phyloP scores from a whole-genome alignment of 129 eudicot species.

The Pseudognaphalium luteoalbum region DNA sequence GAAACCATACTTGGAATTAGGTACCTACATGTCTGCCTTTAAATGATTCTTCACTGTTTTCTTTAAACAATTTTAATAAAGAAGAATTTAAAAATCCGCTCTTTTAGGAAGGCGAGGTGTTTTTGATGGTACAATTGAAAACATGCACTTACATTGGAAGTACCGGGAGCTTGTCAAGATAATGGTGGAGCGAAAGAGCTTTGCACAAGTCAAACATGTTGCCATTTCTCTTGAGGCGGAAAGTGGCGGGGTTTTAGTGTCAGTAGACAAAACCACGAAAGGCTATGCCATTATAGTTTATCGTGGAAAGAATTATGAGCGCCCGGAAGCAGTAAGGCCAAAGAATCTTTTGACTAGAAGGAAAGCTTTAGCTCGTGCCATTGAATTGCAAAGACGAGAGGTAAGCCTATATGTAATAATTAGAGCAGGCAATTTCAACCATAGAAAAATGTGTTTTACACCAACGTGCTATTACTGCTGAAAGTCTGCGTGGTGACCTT shows the following conservation, averaged over 20 bases:
- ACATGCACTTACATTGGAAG: conserved; percentile 97
- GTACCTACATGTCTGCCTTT: conserved; percentile 38
- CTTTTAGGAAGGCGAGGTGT: conserved; percentile 74
- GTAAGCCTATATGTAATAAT: conserved; percentile 32
- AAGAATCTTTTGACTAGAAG: conserved; percentile 79
- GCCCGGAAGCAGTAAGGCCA: conserved; percentile 57
- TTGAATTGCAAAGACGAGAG: conserved; percentile 92
- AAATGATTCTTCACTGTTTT: not conserved
- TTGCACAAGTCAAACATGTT: conserved; percentile 70
- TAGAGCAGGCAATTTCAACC: not conserved
- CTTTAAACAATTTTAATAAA: not conserved
- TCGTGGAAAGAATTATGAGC: conserved; percentile 91
- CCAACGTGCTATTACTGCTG: not conserved
- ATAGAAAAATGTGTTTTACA: not conserved
- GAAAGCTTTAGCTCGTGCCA: conserved; percentile 95
- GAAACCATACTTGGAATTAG: conserved; percentile 85
- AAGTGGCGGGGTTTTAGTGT: conserved; percentile 94
- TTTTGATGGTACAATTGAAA: conserved; percentile 92
- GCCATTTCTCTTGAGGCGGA: conserved; percentile 92
- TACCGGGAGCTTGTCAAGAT: conserved; percentile 89
- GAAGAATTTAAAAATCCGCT: not conserved
- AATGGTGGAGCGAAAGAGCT: conserved; percentile 63
- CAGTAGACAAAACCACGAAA: conserved; percentile 74
- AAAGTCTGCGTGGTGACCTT: not conserved
- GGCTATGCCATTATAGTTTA: conserved; percentile 80